These are phyloP conservation scores for Alternaria sp. DNA, from an alignment of 2,329 filamentous ascomycete species.

Conservation along the genomic window DNA sequence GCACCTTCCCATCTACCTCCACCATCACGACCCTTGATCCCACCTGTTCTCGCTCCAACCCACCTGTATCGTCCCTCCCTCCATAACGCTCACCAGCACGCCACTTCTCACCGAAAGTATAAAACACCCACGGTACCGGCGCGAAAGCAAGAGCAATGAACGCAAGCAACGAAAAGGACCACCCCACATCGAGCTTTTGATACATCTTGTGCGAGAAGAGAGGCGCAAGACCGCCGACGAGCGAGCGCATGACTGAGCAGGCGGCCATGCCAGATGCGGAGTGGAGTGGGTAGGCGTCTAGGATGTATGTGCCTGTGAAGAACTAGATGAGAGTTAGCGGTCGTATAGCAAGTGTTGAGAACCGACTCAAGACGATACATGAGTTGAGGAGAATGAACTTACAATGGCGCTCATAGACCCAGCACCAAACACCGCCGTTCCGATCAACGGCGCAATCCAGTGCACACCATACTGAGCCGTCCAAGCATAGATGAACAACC, in stretches of 20 bases:
- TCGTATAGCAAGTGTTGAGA: not conserved
- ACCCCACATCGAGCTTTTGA: slow-evolving; percentile 61
- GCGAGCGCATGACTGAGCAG: slow-evolving; percentile 58
- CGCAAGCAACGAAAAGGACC: slow-evolving; percentile 61
- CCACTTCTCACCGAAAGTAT: slow-evolving; percentile 49
- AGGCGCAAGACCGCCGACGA: slow-evolving; percentile 64
- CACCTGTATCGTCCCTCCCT: not conserved
- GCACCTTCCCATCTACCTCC: not conserved
- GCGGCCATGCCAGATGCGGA: slow-evolving; percentile 62
- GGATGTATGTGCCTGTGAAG: slow-evolving; percentile 61
- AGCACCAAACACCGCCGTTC: slow-evolving; percentile 13
- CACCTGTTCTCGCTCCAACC: not conserved
- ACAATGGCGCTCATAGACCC: slow-evolving; percentile 3
- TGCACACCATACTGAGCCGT: slow-evolving; percentile 26
- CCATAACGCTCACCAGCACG: not conserved
- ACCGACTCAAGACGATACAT: not conserved
- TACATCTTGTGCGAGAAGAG: slow-evolving; percentile 66
- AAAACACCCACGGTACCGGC: slow-evolving; percentile 52
- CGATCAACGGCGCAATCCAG: slow-evolving; percentile 37
- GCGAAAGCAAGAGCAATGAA: slow-evolving; percentile 56
- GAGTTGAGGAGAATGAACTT: not conserved
- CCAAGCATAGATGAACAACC: slow-evolving; percentile 42
- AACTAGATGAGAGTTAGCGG: not conserved
- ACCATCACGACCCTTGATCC: not conserved
- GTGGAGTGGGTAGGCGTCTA: slow-evolving; percentile 60